phyloP scores from a whole-genome alignment of 805 yeast species.

The Kluyveromyces nonfermentans region DNA sequence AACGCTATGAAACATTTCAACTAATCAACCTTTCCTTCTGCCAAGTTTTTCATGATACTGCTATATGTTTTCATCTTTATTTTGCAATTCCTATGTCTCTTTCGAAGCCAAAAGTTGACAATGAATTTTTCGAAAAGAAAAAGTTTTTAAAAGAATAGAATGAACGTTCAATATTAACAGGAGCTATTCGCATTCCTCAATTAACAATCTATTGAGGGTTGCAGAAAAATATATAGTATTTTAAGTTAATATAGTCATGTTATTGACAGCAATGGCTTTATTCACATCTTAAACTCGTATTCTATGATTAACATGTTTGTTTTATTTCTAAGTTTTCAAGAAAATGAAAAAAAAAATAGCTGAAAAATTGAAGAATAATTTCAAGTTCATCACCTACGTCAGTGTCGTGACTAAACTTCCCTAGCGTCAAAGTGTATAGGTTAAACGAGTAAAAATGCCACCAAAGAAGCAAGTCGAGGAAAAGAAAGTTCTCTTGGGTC shows the following conservation, averaged over 20 bases:
- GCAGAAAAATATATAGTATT: too few relatives aligned
- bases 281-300: background rate
- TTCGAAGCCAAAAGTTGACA: background rate
- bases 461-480: slow-evolving; percentile 37
- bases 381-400: background rate
- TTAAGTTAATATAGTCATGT: too few relatives aligned
- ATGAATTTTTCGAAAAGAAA: background rate
- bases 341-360: background rate
- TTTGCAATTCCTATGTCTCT: background rate
- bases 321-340: background rate
- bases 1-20: too few relatives aligned
- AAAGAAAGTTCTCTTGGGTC: slow-evolving; percentile 68
- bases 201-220: too few relatives aligned
- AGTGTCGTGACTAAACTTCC: background rate
- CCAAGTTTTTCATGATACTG: too few relatives aligned
- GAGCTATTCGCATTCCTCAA: too few relatives aligned
- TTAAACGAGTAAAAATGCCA: slow-evolving; percentile 20
- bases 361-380: background rate
- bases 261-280: too few relatives aligned
- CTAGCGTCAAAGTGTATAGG: background rate
- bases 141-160: background rate
- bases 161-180: background rate
- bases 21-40: too few relatives aligned
- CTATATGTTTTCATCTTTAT: too few relatives aligned
- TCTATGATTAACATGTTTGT: background rate